Evolutionary conservation across 148 eudicot genomes (phyloP).

Genomic region (Rhododendron griersonianum): DNA sequence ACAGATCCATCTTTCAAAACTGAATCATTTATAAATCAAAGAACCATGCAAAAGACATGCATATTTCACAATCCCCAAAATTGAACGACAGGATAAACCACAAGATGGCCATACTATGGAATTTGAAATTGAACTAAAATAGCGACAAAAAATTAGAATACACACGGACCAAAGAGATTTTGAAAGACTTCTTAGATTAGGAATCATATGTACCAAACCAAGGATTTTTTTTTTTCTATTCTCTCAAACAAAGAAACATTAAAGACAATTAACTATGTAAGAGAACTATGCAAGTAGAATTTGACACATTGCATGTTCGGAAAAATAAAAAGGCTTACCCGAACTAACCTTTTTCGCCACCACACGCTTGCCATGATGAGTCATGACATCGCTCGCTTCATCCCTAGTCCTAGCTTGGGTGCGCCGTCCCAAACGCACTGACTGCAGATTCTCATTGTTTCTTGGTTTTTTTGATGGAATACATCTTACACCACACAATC

Average conservation of each 20-base stretch:
- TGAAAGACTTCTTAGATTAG: too few relatives aligned
- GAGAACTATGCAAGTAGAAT: neutral
- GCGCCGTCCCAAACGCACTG: neutral
- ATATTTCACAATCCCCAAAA: neutral
- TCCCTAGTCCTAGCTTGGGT: neutral
- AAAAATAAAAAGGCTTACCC: neutral
- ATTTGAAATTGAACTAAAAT: neutral
- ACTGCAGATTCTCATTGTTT: slow-evolving; percentile 10
- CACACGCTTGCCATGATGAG: slow-evolving; percentile 14
- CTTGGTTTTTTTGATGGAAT: slow-evolving; percentile 18
- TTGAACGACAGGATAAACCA: neutral
- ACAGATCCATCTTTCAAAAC: neutral
- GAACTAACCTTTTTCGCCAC: neutral
- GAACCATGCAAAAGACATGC: neutral
- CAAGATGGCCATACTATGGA: neutral
- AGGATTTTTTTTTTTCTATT: neutral
- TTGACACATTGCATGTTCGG: neutral
- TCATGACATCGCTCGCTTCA: neutral
- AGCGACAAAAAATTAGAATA: neutral
- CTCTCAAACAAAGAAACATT: neutral
- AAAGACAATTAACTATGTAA: neutral
- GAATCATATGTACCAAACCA: neutral
- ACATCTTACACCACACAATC: neutral
- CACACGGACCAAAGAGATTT: neutral
- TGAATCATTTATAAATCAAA: neutral